phyloP scores from a whole-genome alignment of 2,329 filamentous ascomycete genomes.

The Westerdykella aurantiaca region DNA sequence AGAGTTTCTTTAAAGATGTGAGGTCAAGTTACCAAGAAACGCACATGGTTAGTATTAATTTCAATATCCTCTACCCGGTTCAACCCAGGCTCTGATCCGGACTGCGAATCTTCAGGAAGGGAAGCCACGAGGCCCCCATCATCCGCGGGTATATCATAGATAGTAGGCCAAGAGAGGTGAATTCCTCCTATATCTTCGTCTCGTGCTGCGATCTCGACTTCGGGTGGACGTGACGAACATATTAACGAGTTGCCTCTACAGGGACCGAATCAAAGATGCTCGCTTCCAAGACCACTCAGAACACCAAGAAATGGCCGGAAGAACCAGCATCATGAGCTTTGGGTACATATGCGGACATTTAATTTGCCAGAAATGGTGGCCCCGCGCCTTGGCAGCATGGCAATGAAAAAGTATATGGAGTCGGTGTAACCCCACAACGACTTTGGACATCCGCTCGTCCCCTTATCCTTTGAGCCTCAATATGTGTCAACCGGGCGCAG shows the following conservation, averaged over 20 bases:
- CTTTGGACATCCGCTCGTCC: background rate
- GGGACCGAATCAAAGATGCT: background rate
- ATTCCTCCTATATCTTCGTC: background rate
- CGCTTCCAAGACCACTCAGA: background rate
- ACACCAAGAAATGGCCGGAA: background rate
- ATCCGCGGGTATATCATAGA: background rate
- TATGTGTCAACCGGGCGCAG: background rate
- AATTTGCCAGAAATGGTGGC: constrained; percentile 4
- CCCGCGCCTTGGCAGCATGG: constrained; percentile 13
- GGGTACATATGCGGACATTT: constrained; percentile 1
- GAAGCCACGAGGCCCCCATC: background rate
- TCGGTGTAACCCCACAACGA: constrained; percentile 9
- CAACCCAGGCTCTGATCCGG: background rate
- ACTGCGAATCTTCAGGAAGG: background rate
- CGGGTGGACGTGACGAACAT: background rate
- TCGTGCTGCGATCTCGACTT: background rate
- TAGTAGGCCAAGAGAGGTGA: background rate
- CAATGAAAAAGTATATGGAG: constrained; percentile 10
- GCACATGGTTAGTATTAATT: constrained; percentile 7
- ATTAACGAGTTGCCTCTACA: background rate
- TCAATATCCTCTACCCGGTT: constrained; percentile 9
- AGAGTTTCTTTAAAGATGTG: constrained; percentile 4
- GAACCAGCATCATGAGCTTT: background rate
- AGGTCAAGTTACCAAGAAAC: background rate
- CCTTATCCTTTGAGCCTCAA: background rate